Conservation (phyloP, 768 basidiomycete species). For the Trametes punicea region DNA sequence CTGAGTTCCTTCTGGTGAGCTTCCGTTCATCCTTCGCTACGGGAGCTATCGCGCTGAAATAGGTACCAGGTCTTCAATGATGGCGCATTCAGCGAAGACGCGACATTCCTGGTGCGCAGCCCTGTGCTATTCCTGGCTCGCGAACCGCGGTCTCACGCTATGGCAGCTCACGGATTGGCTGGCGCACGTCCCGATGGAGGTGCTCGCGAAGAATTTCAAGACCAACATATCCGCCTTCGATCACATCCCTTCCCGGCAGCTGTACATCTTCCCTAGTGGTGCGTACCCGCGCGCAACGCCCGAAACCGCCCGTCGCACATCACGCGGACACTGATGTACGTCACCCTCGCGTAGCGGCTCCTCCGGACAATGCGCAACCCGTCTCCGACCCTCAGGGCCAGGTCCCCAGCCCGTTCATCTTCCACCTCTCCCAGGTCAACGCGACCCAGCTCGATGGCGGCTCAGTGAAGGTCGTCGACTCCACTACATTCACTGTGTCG, state of each 20-base stretch:
- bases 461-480: slow-evolving; percentile 58
- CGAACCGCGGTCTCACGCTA: slow-evolving; percentile 42
- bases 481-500: slow-evolving; percentile 48
- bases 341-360: slow-evolving; percentile 15
- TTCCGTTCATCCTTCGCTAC: not conserved
- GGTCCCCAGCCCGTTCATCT: slow-evolving; percentile 50
- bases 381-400: slow-evolving; percentile 49
- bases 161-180: slow-evolving; percentile 59
- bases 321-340: not conserved
- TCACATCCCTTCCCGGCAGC: slow-evolving; percentile 48
- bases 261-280: slow-evolving; percentile 53
- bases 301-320: not conserved
- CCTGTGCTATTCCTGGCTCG: slow-evolving; percentile 29
- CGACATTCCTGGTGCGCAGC: slow-evolving; percentile 39
- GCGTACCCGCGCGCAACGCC: slow-evolving; percentile 7
- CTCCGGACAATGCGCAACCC: slow-evolving; percentile 28
- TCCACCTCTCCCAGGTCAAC: slow-evolving; percentile 46
- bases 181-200: slow-evolving; percentile 55
- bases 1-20: slow-evolving; percentile 51
- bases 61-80: slow-evolving; percentile 38
- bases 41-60: slow-evolving; percentile 4
- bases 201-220: slow-evolving; percentile 65
- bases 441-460: slow-evolving; percentile 49
- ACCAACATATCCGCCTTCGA: slow-evolving; percentile 45
- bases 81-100: slow-evolving; percentile 52